Percentiles rank a stretch among this genome's conserved stretches.
phyloP scores from a whole-genome alignment of 257 asterid species.

The Nicotiana benthamiana region DNA sequence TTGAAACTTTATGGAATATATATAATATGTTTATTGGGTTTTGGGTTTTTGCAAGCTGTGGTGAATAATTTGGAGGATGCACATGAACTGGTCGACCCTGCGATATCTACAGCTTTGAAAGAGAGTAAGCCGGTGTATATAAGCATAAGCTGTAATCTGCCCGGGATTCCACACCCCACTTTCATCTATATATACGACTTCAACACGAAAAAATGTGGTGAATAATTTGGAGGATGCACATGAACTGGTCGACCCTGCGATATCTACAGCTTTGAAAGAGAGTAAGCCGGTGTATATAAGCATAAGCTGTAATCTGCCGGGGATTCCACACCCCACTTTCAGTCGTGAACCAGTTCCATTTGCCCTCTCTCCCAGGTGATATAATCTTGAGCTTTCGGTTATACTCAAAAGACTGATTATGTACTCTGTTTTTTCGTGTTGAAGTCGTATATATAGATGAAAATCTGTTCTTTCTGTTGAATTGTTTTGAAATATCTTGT shows the following conservation, averaged over 20 bases:
- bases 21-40: not conserved
- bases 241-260: slow-evolving; percentile 67
- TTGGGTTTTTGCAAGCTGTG: slow-evolving; percentile 44
- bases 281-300: slow-evolving; percentile 83
- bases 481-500: not conserved
- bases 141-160: slow-evolving; percentile 63
- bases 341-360: slow-evolving; percentile 71
- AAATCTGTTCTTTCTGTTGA: not conserved
- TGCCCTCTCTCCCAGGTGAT: slow-evolving; percentile 52
- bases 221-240: slow-evolving; percentile 85
- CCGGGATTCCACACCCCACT: slow-evolving; percentile 67
- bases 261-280: slow-evolving; percentile 76
- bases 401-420: not conserved
- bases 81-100: slow-evolving; percentile 75
- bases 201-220: no score
- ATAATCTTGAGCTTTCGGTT: not conserved
- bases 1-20: not conserved
- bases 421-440: not conserved
- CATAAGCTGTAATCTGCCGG: slow-evolving; percentile 65
- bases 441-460: not conserved
- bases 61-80: slow-evolving; percentile 73
- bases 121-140: slow-evolving; percentile 87
- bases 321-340: slow-evolving; percentile 66
- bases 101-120: slow-evolving; percentile 68
- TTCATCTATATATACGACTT: no score